A percentile compares a stretch with the other conserved stretches of the same genome.
Conservation (phyloP, 352 stramenopile genomes). For the Phytophthora rubi region DNA sequence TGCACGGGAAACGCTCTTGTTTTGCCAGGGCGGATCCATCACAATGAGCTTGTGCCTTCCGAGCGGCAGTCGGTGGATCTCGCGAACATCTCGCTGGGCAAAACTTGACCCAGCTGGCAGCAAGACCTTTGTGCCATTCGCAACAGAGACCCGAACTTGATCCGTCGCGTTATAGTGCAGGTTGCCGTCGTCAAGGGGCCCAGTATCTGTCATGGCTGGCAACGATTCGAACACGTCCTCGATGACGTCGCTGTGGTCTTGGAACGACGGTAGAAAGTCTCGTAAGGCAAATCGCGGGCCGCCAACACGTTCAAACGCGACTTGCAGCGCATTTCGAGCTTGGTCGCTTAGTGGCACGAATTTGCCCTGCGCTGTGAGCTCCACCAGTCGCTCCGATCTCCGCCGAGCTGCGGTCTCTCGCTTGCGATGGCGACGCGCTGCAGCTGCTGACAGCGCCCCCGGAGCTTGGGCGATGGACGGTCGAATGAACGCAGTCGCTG, state of each 20-base stretch:
- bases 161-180: constrained; percentile 31
- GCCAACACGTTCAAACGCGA: constrained; percentile 28
- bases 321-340: constrained; percentile 26
- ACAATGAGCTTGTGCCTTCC: constrained; percentile 46
- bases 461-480: constrained; percentile 5
- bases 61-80: constrained; percentile 28
- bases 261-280: constrained; percentile 23
- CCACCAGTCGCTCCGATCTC: constrained; percentile 33
- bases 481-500: constrained; percentile 32
- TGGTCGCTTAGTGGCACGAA: constrained; percentile 51
- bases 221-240: constrained; percentile 9
- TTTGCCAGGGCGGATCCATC: constrained; percentile 80
- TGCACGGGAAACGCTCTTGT: constrained; percentile 74
- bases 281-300: constrained; percentile 32
- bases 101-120: constrained; percentile 40
- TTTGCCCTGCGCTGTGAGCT: constrained; percentile 51
- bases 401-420: constrained; percentile 38
- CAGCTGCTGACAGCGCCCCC: constrained; percentile 3
- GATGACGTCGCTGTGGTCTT: background rate
- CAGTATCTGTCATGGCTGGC: background rate
- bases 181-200: constrained; percentile 16
- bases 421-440: constrained; percentile 49
- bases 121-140: constrained; percentile 17
- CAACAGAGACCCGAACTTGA: constrained; percentile 16
- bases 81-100: constrained; percentile 32